Percentiles rank a stretch among this genome's conserved stretches.
phyloP scores from a whole-genome alignment of 2,329 filamentous ascomycete species.

The Colletotrichum noveboracense region DNA sequence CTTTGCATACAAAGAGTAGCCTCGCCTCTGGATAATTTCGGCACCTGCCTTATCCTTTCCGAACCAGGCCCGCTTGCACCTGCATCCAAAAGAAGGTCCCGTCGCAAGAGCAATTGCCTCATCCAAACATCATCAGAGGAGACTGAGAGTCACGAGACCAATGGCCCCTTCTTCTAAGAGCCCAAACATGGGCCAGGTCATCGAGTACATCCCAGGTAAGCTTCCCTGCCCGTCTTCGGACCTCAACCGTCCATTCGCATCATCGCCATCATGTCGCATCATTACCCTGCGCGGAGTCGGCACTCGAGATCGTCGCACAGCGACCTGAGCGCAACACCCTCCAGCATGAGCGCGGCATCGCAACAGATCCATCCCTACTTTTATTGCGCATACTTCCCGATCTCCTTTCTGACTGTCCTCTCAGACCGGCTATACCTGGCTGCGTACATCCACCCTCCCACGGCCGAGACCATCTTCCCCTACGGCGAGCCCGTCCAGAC shows the following conservation, averaged over 20 bases:
- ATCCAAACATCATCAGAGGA: not conserved
- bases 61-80: constrained; percentile 1
- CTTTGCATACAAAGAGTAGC: constrained; percentile 20
- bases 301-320: not conserved
- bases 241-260: not conserved
- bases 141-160: constrained; percentile 21
- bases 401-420: constrained; percentile 42
- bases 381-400: constrained; percentile 25
- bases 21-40: constrained; percentile 9
- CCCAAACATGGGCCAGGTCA: constrained; percentile 81
- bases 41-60: constrained; percentile 11
- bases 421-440: constrained; percentile 94
- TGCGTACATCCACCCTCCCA: constrained; percentile 84
- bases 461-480: constrained; percentile 83
- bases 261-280: constrained; percentile 33
- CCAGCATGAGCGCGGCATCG: not conserved
- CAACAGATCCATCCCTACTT: constrained; percentile 17
- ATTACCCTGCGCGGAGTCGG: constrained; percentile 26
- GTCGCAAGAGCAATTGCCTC: constrained; percentile 4
- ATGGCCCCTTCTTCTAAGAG: constrained; percentile 58
- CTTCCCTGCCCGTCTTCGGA: constrained; percentile 23
- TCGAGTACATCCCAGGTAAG: constrained; percentile 95
- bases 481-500: constrained; percentile 64
- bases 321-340: not conserved
- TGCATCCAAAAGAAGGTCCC: not conserved